Conservation (phyloP, 2,329 filamentous ascomycete species). For the Aureobasidium lini region DNA sequence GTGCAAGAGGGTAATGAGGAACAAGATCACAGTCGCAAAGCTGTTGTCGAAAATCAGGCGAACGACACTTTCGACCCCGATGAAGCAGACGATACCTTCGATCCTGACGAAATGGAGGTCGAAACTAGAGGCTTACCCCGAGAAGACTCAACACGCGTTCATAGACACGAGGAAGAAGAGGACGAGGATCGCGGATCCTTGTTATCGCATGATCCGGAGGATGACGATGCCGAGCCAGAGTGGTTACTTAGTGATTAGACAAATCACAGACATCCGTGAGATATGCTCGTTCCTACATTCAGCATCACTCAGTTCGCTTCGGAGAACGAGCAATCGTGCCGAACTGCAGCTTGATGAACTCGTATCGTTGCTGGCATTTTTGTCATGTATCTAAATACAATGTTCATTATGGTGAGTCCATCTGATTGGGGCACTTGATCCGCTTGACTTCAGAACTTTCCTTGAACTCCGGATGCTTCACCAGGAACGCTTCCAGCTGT, state of each 20-base stretch:
- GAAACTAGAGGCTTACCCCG: neutral
- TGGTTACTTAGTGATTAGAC: slow-evolving; percentile 38
- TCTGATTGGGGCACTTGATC: no score
- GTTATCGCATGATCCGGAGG: slow-evolving; percentile 55
- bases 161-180: slow-evolving; percentile 7
- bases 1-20: neutral
- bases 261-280: neutral
- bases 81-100: slow-evolving; percentile 24
- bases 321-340: no score
- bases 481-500: no score
- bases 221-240: slow-evolving; percentile 58
- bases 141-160: neutral
- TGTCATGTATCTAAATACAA: no score
- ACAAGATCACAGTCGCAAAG: slow-evolving; percentile 14
- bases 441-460: no score
- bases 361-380: no score
- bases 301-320: no score
- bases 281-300: neutral
- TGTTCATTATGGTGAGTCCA: slow-evolving; percentile 28
- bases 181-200: slow-evolving; percentile 42
- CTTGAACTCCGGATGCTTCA: no score
- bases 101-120: slow-evolving; percentile 21
- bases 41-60: slow-evolving; percentile 10
- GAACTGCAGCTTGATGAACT: no score
- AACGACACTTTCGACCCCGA: slow-evolving; percentile 14